Percentiles rank a stretch among this genome's conserved stretches.
Conservation (phyloP, 2,329 filamentous ascomycete species). For the Magnaporthiopsis poae region DNA sequence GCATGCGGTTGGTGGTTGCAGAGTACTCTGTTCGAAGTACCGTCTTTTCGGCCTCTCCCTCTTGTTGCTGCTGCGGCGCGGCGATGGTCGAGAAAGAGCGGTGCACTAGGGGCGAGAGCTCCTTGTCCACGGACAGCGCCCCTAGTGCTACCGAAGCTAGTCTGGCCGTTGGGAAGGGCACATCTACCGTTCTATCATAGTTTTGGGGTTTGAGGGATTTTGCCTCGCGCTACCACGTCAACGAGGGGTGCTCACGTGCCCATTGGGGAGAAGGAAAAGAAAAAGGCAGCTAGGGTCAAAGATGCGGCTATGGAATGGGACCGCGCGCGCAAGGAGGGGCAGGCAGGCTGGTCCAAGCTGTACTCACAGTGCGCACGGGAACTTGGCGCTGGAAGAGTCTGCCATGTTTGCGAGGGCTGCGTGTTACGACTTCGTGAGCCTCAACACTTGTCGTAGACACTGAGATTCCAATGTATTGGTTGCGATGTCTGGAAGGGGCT, state of each 20-base stretch:
- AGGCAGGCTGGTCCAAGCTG: background rate
- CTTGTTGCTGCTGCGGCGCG: slow-evolving; percentile 11
- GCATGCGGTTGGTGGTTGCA: slow-evolving; percentile 90
- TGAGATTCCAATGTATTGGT: background rate
- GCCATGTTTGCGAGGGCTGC: slow-evolving; percentile 1
- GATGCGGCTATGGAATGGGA: background rate
- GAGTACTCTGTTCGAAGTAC: slow-evolving; percentile 67
- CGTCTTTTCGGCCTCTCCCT: slow-evolving; percentile 19
- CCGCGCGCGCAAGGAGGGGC: background rate
- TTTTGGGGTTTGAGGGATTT: slow-evolving; percentile 15
- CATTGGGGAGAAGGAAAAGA: slow-evolving; percentile 5
- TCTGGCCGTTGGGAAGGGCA: slow-evolving; percentile 72
- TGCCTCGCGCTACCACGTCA: background rate
- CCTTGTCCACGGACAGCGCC: slow-evolving; percentile 73
- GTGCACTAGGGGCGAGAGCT: slow-evolving; percentile 75
- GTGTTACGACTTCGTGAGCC: background rate
- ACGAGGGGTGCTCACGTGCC: slow-evolving; percentile 11
- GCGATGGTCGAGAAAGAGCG: slow-evolving; percentile 54
- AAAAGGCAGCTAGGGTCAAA: background rate
- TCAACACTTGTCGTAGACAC: background rate
- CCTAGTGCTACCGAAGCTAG: slow-evolving; percentile 67
- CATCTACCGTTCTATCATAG: slow-evolving; percentile 52
- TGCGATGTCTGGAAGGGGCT: background rate
- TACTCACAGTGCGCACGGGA: slow-evolving; percentile 55
- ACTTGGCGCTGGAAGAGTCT: slow-evolving; percentile 27